Base-by-base conservation (phyloP, 208 protist genomes). In the Vickermania spadyakhi region DNA sequence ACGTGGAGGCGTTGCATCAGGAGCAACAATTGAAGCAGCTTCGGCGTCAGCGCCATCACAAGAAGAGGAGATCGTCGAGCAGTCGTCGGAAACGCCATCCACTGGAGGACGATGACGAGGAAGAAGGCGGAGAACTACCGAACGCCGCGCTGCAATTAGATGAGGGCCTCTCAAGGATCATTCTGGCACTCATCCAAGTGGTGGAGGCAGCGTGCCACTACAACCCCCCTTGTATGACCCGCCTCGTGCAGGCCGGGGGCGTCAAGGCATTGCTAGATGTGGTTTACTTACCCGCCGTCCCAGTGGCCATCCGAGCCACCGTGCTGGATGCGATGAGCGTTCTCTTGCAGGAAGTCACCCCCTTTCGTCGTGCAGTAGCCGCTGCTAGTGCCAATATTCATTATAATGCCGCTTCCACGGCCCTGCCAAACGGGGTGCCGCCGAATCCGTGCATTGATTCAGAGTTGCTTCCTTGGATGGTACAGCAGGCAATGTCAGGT, bases 191-290 rank as follows among this genome's bases (percentile, higher is more conserved):
- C 28, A 75, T 91, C 5, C 84, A 95, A 36, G 78, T 76, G 14
- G 73, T 91, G 22, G 88, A 92, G 73, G 84, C 85, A 23, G 76
- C 77, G 13, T 95, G 88, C 71, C 88, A 95, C 73, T 95, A 95
- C 77, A 84, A 85, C 67, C 76, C 85, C 22, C 56, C 72, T 22
- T 70, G 68, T n/a, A 70, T 92, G 14, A 79, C 71, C 0, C 78
- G 80, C 11, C 68, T 92, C 52, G 85, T 91, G 56, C 82, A 92
- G 70, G 75, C 75, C 3, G 81, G 84, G 25, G 79, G 82, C 7
- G 77, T 92, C 4, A 72, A 70, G 25, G 82, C 85, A 0, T 58
- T 91, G 36, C 72, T 95, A 13, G 75, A 92, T 52, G 57, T 92
- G 13, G 75, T 75, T 28, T 84, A 88, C 62, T 83, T 63, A 42